Percentiles rank a stretch among this genome's conserved stretches.
These are phyloP conservation scores for Leccinum ponderosum DNA, from an alignment of 1,284 basidiomycete species.

Conservation along the genomic window DNA sequence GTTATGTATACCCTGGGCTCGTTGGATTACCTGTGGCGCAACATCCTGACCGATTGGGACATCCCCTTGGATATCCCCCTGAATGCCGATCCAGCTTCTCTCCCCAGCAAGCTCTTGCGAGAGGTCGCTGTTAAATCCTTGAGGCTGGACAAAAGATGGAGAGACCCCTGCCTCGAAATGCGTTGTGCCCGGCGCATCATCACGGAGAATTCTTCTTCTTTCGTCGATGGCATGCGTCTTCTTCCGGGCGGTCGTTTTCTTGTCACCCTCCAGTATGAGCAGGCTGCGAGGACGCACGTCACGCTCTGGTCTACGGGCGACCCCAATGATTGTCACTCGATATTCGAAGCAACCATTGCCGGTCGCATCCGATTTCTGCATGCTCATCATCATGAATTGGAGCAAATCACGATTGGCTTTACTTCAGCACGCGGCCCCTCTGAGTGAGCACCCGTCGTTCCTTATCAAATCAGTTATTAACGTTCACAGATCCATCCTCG, in stretches of 20 bases:
- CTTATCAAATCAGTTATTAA: neutral
- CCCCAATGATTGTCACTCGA: neutral
- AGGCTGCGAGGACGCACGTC: constrained; percentile 12
- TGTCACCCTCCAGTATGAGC: constrained; percentile 21
- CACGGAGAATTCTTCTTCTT: constrained; percentile 16
- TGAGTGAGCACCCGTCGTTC: constrained; percentile 15
- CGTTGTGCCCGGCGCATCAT: constrained; percentile 37
- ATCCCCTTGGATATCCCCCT: constrained; percentile 39
- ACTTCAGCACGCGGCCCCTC: constrained; percentile 8
- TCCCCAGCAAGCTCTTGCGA: constrained; percentile 38
- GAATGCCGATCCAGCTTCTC: constrained; percentile 23
- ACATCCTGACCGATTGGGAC: constrained; percentile 18
- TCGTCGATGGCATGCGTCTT: constrained; percentile 22
- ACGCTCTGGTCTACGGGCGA: constrained; percentile 23
- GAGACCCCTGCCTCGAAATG: constrained; percentile 36
- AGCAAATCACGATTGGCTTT: constrained; percentile 19
- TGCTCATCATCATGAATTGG: constrained; percentile 14
- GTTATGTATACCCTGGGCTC: constrained; percentile 43
- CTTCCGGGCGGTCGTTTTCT: constrained; percentile 28
- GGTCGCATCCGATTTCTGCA: constrained; percentile 22
- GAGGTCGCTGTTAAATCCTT: constrained; percentile 42
- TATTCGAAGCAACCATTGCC: constrained; percentile 14
- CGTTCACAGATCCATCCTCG: constrained; percentile 18
- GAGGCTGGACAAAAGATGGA: constrained; percentile 55
- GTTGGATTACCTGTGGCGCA: constrained; percentile 26